phyloP scores from a whole-genome alignment of 176 grass and related monocot genomes.

The Carex kokanica region DNA sequence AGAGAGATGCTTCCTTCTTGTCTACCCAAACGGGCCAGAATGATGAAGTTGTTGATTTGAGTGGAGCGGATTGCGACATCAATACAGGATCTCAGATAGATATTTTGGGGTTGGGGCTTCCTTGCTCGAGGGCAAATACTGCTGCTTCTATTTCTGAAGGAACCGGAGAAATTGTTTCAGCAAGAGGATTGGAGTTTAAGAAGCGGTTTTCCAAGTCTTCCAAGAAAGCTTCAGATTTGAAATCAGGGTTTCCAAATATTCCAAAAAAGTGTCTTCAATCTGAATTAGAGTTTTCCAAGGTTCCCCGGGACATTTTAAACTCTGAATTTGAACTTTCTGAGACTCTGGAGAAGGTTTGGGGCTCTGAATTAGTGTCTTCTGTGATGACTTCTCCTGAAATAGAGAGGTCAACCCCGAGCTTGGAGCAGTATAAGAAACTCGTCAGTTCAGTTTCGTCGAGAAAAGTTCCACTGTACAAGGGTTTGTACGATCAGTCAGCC shows the following conservation, averaged over 20 bases:
- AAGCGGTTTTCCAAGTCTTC: slow-evolving; percentile 2
- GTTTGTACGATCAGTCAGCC: slow-evolving; percentile 22
- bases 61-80: neutral
- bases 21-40: neutral
- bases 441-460: slow-evolving; percentile 17
- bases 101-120: neutral
- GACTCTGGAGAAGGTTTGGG: slow-evolving; percentile 8
- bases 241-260: neutral
- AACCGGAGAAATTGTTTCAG: neutral
- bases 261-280: slow-evolving; percentile 10
- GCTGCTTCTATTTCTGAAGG: neutral
- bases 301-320: neutral
- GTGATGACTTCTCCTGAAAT: neutral
- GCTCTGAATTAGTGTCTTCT: slow-evolving; percentile 19
- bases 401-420: neutral
- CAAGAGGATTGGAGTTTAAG: neutral
- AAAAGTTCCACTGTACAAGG: slow-evolving; percentile 24
- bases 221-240: neutral
- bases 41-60: slow-evolving; percentile 21
- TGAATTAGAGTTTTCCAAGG: slow-evolving; percentile 9
- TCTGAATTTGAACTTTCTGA: slow-evolving; percentile 6
- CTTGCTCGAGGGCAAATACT: neutral
- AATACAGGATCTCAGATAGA: neutral
- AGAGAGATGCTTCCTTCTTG: slow-evolving; percentile 17
- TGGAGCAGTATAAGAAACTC: slow-evolving; percentile 25